A percentile compares a stretch with the other conserved stretches of the same genome.
phyloP scores from a whole-genome alignment of 169 alveolate genomes.

The Plasmodium vinckei region DNA sequence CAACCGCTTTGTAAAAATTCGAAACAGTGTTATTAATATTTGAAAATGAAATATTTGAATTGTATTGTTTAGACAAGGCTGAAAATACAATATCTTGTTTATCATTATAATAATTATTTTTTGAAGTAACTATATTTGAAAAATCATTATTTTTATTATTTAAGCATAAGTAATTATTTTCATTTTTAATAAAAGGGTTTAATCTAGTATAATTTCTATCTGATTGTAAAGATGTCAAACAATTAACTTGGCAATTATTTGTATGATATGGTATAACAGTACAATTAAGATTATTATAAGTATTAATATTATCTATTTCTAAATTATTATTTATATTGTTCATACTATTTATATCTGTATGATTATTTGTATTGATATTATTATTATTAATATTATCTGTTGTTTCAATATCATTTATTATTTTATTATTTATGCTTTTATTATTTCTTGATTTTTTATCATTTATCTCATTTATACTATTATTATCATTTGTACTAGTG shows the following conservation, averaged over 20 bases:
- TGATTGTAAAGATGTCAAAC: conserved; percentile 16
- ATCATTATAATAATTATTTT: conserved; percentile 24
- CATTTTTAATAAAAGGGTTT: conserved; percentile 18
- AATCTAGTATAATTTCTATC: conserved; percentile 18
- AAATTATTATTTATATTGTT: background rate
- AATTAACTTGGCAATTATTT: conserved; percentile 24
- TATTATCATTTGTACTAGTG: background rate
- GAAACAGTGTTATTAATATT: conserved; percentile 54
- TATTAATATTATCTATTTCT: conserved; percentile 4
- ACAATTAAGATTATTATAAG: conserved; percentile 8
- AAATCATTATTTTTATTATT: conserved; percentile 26
- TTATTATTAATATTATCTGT: background rate
- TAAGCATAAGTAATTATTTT: conserved; percentile 22
- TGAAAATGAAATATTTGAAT: conserved; percentile 46
- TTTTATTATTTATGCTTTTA: background rate
- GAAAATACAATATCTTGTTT: conserved; percentile 40
- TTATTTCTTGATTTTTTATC: background rate
- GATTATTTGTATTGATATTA: background rate
- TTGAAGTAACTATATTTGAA: background rate
- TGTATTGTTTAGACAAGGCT: conserved; percentile 34
- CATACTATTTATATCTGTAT: background rate
- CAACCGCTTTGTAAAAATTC: conserved; percentile 31
- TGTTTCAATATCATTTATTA: too few relatives aligned
- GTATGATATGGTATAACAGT: conserved; percentile 31
- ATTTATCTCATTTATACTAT: background rate